These are phyloP conservation scores for Gentiana dahurica DNA, from an alignment of 257 asterid species.

Conservation along the genomic window DNA sequence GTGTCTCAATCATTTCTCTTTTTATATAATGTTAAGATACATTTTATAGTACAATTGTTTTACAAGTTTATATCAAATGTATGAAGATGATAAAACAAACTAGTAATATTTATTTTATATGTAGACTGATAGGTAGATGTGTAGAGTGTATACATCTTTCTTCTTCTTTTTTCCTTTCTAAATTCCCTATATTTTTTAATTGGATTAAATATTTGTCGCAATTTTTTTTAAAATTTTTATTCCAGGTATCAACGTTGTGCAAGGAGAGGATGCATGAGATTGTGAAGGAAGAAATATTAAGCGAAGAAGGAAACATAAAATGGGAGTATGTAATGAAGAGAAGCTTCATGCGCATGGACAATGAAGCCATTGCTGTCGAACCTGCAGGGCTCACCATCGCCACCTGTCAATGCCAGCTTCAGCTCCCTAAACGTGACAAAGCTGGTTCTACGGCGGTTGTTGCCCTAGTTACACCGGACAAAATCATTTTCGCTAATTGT, in stretches of 20 bases:
- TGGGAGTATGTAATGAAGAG: constrained; percentile 55
- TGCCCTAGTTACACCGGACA: constrained; percentile 34
- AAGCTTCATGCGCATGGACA: constrained; percentile 70
- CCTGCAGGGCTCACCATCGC: constrained; percentile 12
- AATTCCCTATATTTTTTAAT: no score
- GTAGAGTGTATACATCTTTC: no score
- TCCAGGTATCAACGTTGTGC: constrained; percentile 59
- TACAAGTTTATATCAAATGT: no score
- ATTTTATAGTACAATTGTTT: no score
- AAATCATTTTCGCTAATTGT: constrained; percentile 58
- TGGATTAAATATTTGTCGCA: no score
- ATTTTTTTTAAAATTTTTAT: no score
- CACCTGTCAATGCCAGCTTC: constrained; percentile 61
- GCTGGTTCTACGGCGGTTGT: constrained; percentile 82
- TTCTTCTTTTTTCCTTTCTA: no score
- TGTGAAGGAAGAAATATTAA: constrained; percentile 52
- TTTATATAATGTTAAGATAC: no score
- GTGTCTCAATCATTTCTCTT: no score
- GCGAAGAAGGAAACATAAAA: constrained; percentile 4
- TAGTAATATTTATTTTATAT: no score
- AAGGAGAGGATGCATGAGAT: constrained; percentile 57
- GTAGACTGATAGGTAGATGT: no score
- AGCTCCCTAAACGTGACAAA: constrained; percentile 51
- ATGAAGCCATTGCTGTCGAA: constrained; percentile 36
- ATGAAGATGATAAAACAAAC: no score